Evolutionary conservation across 2,329 filamentous ascomycete species (phyloP).

Genomic region (Aspergillus amoenus): DNA sequence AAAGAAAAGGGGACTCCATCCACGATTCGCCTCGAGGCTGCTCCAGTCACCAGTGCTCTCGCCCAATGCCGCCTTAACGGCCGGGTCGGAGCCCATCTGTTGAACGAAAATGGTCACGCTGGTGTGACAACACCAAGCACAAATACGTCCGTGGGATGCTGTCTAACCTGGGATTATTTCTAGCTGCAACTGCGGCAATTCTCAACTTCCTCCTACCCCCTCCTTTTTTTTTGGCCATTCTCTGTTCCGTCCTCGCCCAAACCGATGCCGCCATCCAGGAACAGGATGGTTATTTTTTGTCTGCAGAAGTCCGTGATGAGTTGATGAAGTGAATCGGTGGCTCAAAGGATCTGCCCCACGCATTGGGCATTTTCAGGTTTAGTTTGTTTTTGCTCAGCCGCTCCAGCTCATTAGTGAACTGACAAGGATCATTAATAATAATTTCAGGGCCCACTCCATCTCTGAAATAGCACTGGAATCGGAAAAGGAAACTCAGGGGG

Average conservation of each 20-base stretch:
- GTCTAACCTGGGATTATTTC: slow-evolving; percentile 1
- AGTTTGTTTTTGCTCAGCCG: background rate
- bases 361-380: slow-evolving; percentile 2
- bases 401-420: background rate
- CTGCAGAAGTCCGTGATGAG: slow-evolving; percentile 8
- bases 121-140: slow-evolving; percentile 5
- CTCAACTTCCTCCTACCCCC: background rate
- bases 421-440: slow-evolving; percentile 4
- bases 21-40: background rate
- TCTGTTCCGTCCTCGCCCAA: background rate
- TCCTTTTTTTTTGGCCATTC: background rate
- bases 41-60: no score
- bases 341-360: slow-evolving; percentile 5
- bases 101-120: slow-evolving; percentile 1
- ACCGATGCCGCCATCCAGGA: background rate
- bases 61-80: no score
- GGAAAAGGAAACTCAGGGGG: slow-evolving; percentile 7
- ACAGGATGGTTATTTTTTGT: background rate
- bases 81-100: background rate
- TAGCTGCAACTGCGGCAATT: slow-evolving; percentile 4
- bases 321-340: slow-evolving; percentile 6
- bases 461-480: background rate
- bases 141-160: slow-evolving; percentile 6
- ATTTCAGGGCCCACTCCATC: background rate
- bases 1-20: background rate